These are phyloP conservation scores for Kwoniella sp. DNA, from an alignment of 768 basidiomycete genomes.

Conservation along the genomic window DNA sequence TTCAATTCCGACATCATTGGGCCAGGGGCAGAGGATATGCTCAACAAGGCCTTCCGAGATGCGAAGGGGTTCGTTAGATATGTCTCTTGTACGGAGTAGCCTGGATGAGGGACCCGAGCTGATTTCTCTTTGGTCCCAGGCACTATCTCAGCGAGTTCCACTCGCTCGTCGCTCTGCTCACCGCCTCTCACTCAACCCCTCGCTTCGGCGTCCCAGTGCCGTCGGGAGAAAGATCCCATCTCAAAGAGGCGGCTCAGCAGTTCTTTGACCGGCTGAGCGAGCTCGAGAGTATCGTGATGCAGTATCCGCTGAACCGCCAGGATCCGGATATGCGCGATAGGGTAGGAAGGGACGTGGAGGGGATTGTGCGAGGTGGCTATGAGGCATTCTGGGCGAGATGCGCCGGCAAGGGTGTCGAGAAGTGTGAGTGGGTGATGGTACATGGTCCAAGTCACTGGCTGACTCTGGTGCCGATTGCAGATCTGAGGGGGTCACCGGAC, in stretches of 20 bases:
- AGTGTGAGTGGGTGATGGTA: slow-evolving; percentile 47
- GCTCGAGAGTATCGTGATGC: slow-evolving; percentile 31
- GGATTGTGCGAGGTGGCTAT: slow-evolving; percentile 34
- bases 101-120: too few species aligned
- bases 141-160: slow-evolving; percentile 38
- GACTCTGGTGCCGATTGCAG: slow-evolving; percentile 7
- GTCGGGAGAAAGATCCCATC: slow-evolving; percentile 27
- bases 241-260: slow-evolving; percentile 40
- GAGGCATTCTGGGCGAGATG: slow-evolving; percentile 29
- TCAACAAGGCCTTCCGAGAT: slow-evolving; percentile 45
- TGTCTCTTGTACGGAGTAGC: too few species aligned
- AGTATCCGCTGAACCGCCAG: slow-evolving; percentile 38
- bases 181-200: slow-evolving; percentile 18
- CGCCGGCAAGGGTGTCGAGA: slow-evolving; percentile 40
- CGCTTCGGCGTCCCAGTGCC: slow-evolving; percentile 30
- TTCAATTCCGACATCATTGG: slow-evolving; percentile 44
- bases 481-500: slow-evolving; percentile 36
- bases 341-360: slow-evolving; percentile 32
- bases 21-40: slow-evolving; percentile 42
- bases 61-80: slow-evolving; percentile 31
- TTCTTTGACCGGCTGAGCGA: slow-evolving; percentile 43
- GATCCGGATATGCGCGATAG: slow-evolving; percentile 46
- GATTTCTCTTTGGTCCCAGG: too few species aligned
- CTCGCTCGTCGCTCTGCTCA: slow-evolving; percentile 20
- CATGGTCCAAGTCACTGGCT: too few species aligned